These are phyloP conservation scores for Pythium sp. DNA, from an alignment of 352 stramenopile genomes.

Conservation along the genomic window DNA sequence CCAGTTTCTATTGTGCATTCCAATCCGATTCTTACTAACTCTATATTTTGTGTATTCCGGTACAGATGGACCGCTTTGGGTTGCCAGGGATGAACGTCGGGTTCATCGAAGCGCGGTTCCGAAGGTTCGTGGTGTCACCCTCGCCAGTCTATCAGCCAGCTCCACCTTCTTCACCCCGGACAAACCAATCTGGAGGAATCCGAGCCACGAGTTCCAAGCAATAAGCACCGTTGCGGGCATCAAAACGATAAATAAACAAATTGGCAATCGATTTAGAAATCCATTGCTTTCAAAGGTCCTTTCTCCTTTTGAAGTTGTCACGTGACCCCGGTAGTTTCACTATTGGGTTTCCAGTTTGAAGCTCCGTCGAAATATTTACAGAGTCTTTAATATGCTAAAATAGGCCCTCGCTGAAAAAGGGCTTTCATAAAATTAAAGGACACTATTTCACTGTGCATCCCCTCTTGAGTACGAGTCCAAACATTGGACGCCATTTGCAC, in stretches of 20 bases:
- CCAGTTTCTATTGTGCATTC: neutral
- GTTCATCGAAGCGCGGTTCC: conserved; percentile 70
- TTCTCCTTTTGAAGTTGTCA: no score
- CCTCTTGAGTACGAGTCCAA: neutral
- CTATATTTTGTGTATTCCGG: neutral
- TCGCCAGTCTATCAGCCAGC: neutral
- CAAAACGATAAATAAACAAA: no score
- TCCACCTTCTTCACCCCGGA: neutral
- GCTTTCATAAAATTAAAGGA: no score
- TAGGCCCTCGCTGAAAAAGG: no score
- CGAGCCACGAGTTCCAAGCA: no score
- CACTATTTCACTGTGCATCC: neutral
- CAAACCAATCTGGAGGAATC: neutral
- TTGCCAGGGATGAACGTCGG: conserved; percentile 36
- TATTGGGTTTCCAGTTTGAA: no score
- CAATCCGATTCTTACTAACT: neutral
- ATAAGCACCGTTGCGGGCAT: no score
- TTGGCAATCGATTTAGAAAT: no score
- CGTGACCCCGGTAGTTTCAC: no score
- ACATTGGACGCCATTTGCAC: neutral
- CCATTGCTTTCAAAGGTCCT: no score
- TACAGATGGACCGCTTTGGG: conserved; percentile 59
- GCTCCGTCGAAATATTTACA: no score
- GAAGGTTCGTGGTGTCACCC: conserved; percentile 51
- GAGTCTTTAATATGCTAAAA: no score